phyloP scores from a whole-genome alignment of 2,329 filamentous ascomycete species.

The Tricladium varicosporioides region DNA sequence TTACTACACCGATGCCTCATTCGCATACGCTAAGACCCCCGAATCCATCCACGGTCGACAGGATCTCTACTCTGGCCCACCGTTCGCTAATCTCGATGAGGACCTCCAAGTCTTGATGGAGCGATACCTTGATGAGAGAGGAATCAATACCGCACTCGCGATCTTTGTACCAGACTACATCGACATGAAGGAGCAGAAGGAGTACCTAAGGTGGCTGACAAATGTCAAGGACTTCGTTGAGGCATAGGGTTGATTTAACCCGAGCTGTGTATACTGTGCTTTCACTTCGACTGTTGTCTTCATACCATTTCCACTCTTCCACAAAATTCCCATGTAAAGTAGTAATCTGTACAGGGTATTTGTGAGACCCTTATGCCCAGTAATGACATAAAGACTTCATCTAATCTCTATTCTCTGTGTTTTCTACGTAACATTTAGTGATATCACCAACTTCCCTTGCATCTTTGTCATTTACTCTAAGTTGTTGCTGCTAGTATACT shows the following conservation, averaged over 20 bases:
- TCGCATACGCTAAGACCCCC: constrained; percentile 73
- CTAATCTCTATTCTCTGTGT: too few species aligned
- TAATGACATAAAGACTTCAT: constrained; percentile 16
- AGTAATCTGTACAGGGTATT: constrained; percentile 10
- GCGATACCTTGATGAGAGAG: constrained; percentile 91
- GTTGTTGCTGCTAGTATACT: too few species aligned
- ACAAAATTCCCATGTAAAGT: constrained; percentile 17
- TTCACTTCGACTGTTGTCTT: constrained; percentile 28
- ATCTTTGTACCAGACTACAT: constrained; percentile 95
- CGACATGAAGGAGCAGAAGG: constrained; percentile 96
- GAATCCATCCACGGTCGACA: constrained; percentile 76
- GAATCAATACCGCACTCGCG: constrained; percentile 81
- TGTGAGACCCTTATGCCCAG: constrained; percentile 9
- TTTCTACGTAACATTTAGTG: too few species aligned
- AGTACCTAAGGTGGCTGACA: constrained; percentile 89
- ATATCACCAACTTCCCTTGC: too few species aligned
- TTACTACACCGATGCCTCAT: constrained; percentile 75
- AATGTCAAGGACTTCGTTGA: constrained; percentile 85
- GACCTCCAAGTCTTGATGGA: constrained; percentile 91
- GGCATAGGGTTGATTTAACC: constrained; percentile 44
- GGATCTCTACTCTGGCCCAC: constrained; percentile 83
- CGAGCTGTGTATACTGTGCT: constrained; percentile 1
- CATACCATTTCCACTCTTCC: constrained; percentile 27
- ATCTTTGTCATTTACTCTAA: too few species aligned
- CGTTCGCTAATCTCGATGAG: constrained; percentile 92